phyloP scores from a whole-genome alignment of 805 yeast genomes.

The Metschnikowia drakensbergensis region DNA sequence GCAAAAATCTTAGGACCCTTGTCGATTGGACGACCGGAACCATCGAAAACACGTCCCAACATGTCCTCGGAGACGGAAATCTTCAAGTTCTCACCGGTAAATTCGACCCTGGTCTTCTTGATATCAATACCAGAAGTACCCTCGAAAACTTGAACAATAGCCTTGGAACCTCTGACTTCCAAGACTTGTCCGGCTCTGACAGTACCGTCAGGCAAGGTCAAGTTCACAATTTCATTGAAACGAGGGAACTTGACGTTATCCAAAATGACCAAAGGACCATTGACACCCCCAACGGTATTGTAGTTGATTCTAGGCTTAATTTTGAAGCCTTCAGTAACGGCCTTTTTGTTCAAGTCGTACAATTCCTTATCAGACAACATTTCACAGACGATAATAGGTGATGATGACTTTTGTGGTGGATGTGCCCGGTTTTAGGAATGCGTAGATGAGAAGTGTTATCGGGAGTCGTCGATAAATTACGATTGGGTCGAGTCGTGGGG shows the following conservation, averaged over 20 bases:
- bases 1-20: constrained; percentile 98
- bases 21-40: constrained; percentile 98
- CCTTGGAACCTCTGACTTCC: constrained; percentile 95
- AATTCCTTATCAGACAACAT: constrained; percentile 42
- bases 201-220: constrained; percentile 94
- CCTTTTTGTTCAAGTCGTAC: constrained; percentile 82
- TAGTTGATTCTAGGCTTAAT: constrained; percentile 88
- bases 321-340: constrained; percentile 87
- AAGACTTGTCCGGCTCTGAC: constrained; percentile 95
- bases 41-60: constrained; percentile 97
- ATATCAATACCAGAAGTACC: constrained; percentile 99
- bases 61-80: constrained; percentile 96
- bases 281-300: constrained; percentile 97
- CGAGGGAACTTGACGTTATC: constrained; percentile 53
- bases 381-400: not conserved
- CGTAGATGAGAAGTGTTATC: constrained; percentile 12
- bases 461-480: constrained; percentile 18
- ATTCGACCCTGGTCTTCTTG: constrained; percentile 94
- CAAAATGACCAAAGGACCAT: constrained; percentile 89
- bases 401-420: constrained; percentile 1
- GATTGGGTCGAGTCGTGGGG: constrained; percentile 8
- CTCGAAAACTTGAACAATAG: constrained; percentile 97
- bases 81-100: constrained; percentile 90
- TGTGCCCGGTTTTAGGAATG: constrained; percentile 1
- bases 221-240: constrained; percentile 92